These are phyloP conservation scores for Aspergillus taichungensis DNA, from an alignment of 495 filamentous ascomycete genomes.

Conservation along the genomic window DNA sequence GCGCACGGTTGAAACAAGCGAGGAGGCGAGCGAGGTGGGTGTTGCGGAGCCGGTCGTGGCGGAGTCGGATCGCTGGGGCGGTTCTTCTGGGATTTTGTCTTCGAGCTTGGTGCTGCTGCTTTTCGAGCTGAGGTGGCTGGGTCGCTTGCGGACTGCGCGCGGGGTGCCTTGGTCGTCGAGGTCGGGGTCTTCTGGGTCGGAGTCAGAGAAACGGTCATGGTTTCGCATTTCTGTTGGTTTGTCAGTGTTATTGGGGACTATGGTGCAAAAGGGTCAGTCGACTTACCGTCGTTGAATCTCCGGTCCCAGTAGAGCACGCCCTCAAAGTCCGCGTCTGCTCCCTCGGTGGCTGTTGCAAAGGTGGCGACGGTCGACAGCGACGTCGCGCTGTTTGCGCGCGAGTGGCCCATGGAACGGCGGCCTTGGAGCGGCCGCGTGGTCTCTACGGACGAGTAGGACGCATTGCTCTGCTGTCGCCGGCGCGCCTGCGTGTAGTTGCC, in stretches of 20 bases:
- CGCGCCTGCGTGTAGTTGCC: conserved; percentile 49
- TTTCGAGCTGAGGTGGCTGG: conserved; percentile 8
- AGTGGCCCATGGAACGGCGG: conserved; percentile 18
- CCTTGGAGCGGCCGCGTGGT: conserved; percentile 48
- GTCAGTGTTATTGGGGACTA: no score
- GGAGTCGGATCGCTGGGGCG: conserved; percentile 19
- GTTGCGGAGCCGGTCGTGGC: conserved; percentile 24
- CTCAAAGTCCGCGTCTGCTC: conserved; percentile 33
- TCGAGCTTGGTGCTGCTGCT: conserved; percentile 1
- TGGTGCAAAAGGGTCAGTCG: no score
- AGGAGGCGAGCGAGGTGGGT: conserved; percentile 29
- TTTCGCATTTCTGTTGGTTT: conserved; percentile 21
- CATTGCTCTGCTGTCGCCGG: conserved; percentile 47
- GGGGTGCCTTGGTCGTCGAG: conserved; percentile 9
- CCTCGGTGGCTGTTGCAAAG: conserved; percentile 78
- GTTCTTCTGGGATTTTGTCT: background rate
- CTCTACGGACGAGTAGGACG: conserved; percentile 64
- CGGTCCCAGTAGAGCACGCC: conserved; percentile 36
- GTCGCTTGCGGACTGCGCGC: conserved; percentile 9
- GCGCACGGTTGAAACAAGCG: conserved; percentile 32
- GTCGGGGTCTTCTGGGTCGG: conserved; percentile 9
- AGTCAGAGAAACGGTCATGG: conserved; percentile 8
- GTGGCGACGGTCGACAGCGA: conserved; percentile 71
- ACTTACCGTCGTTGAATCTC: conserved; percentile 33
- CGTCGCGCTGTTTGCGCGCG: conserved; percentile 48